These are phyloP conservation scores for Zygosaccharomyces lentus DNA, from an alignment of 805 yeast species.

Conservation along the genomic window DNA sequence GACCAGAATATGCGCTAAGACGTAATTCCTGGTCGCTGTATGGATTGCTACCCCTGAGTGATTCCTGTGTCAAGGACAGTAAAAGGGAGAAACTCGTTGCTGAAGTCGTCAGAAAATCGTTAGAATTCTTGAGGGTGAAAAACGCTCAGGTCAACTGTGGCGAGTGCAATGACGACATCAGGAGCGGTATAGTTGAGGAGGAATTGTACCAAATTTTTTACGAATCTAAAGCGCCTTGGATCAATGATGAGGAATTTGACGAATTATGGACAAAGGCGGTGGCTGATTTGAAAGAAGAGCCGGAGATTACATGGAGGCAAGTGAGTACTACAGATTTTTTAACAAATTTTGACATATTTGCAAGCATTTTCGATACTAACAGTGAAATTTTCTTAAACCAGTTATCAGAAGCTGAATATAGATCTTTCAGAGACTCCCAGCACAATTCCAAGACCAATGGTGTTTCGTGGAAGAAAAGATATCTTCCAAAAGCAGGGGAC, in stretches of 20 bases:
- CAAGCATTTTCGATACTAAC: constrained; percentile 19
- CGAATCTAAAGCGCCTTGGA: constrained; percentile 35
- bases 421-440: constrained; percentile 41
- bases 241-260: constrained; percentile 52
- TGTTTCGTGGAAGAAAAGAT: constrained; percentile 36
- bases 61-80: constrained; percentile 69
- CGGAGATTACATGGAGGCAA: constrained; percentile 76
- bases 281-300: constrained; percentile 56
- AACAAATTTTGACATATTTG: constrained; percentile 4
- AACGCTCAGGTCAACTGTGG: constrained; percentile 66
- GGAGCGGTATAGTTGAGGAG: constrained; percentile 47
- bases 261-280: constrained; percentile 69
- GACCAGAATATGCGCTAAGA: constrained; percentile 57
- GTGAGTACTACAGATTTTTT: constrained; percentile 38
- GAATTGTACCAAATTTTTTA: constrained; percentile 52
- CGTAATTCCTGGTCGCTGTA: constrained; percentile 33
- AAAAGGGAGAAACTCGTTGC: constrained; percentile 62
- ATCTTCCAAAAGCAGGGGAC: constrained; percentile 34
- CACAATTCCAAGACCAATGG: constrained; percentile 39
- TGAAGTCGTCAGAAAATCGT: constrained; percentile 60
- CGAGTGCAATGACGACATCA: constrained; percentile 41
- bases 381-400: constrained; percentile 22
- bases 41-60: constrained; percentile 57
- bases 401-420: constrained; percentile 29
- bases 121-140: constrained; percentile 59